Evolutionary conservation across 2,329 filamentous ascomycete species (phyloP), one percentile per base, ranked within the genome.

Genomic region (Cadophora malorum): DNA sequence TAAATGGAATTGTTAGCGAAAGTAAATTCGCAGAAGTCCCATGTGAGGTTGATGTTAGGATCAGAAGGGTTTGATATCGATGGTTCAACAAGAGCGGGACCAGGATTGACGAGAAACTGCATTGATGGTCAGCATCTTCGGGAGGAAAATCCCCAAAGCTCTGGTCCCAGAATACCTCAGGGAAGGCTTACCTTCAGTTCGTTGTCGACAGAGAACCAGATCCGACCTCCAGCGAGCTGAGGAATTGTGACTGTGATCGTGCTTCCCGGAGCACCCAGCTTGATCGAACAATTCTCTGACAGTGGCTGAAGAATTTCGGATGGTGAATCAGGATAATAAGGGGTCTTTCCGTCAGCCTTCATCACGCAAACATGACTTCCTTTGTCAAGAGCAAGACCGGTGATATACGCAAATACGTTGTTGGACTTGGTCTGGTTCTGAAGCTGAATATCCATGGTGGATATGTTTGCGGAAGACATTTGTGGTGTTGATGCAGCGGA

Each of bases 51-150:
- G 75, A 88, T 88, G 77, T 91, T 92, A 1, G 84, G 79, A 74
- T 92, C 90, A 0, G 83, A 78, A 0, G 83, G 78, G 77, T 94
- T 94, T 33, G 86, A 90, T 31, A 90, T 88, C 12, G 88, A 90
- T 0, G 92, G 92, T 79, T 94, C 91, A 56, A 94, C 91, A 12
- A 94, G 82, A 1, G 87, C 89, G 9, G 91, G 89, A 9, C 76
- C 76, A 1, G 88, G 89, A 78, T 94, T 94, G 64, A 94, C 78
- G 14, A 87, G 81, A 78, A 94, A 94, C 0, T 59, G 10, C 45
- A 1, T 3, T 19, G 3, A 19, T 41, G 35, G 38, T 59, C 12
- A 59, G 33, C 33, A 19, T 14, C n/a, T 3, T 4, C 23, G 19
- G 5, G 8, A 23, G 35, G 19, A 19, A 14, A 45, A 45, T 16